phyloP scores from a whole-genome alignment of 2,329 filamentous ascomycete species.

The Sclerotinia subarctica region DNA sequence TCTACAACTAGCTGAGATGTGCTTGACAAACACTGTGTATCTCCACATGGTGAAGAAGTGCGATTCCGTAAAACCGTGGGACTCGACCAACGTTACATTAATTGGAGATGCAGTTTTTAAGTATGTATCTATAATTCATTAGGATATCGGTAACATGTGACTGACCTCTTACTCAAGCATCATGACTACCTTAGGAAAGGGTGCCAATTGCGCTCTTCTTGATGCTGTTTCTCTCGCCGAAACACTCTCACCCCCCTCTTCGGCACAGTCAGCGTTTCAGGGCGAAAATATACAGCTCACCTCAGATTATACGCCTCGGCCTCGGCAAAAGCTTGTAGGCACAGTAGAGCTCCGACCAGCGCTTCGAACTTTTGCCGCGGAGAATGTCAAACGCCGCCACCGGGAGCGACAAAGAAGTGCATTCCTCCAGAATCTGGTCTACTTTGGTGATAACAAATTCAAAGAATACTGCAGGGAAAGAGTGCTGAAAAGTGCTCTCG shows the following conservation, averaged over 20 bases:
- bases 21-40: conserved; percentile 29
- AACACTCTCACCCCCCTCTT: conserved; percentile 15
- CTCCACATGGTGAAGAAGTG: conserved; percentile 30
- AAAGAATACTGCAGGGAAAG: conserved; percentile 30
- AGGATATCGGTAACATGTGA: background rate
- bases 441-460: conserved; percentile 32
- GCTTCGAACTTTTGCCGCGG: conserved; percentile 25
- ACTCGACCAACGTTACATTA: conserved; percentile 29
- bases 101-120: conserved; percentile 36
- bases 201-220: conserved; percentile 35
- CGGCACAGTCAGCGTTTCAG: background rate
- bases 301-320: background rate
- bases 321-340: background rate
- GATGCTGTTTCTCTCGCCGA: conserved; percentile 33
- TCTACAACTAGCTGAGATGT: conserved; percentile 27
- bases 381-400: conserved; percentile 33
- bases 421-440: conserved; percentile 33
- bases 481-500: conserved; percentile 30
- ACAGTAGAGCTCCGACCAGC: conserved; percentile 16
- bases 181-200: conserved; percentile 33
- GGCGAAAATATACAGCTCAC: background rate
- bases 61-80: conserved; percentile 31
- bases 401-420: conserved; percentile 30
- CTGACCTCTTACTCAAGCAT: conserved; percentile 27
- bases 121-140: conserved; percentile 20